phyloP scores from a whole-genome alignment of 345 rosid species.

The Eucalyptus cloeziana region DNA sequence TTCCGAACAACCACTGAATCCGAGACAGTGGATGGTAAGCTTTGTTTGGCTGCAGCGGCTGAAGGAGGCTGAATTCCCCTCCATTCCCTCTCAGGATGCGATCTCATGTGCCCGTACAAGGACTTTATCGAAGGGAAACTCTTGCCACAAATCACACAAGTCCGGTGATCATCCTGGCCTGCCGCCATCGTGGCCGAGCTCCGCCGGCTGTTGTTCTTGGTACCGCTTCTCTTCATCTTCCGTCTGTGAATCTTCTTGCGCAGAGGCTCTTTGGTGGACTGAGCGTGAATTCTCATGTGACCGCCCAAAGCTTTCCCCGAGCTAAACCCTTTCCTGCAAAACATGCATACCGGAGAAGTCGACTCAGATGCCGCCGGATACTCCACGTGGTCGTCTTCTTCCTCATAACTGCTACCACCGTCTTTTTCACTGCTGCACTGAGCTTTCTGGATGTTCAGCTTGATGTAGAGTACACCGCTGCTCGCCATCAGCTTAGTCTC shows the following conservation, averaged over 20 bases:
- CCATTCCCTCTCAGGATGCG: constrained; percentile 33
- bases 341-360: not conserved
- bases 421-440: not conserved
- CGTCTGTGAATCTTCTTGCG: not conserved
- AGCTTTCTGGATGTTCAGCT: not conserved
- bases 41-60: not conserved
- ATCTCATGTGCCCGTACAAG: constrained; percentile 37
- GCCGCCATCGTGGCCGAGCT: not conserved
- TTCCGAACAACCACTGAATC: not conserved
- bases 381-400: not conserved
- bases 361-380: not conserved
- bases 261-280: not conserved
- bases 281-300: constrained; percentile 2
- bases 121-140: constrained; percentile 26
- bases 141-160: constrained; percentile 22
- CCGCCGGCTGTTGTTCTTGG: not conserved
- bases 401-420: not conserved
- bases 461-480: not conserved
- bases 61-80: constrained; percentile 25
- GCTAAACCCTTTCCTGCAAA: not conserved
- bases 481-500: not conserved
- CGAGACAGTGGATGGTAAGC: not conserved
- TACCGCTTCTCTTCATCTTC: not conserved
- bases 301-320: constrained; percentile 1
- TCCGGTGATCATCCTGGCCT: not conserved